Percentiles rank a stretch among this genome's conserved stretches.
Evolutionary conservation across 2,329 filamentous ascomycete species (phyloP).

Genomic region (Dothiorella sarmentorum): DNA sequence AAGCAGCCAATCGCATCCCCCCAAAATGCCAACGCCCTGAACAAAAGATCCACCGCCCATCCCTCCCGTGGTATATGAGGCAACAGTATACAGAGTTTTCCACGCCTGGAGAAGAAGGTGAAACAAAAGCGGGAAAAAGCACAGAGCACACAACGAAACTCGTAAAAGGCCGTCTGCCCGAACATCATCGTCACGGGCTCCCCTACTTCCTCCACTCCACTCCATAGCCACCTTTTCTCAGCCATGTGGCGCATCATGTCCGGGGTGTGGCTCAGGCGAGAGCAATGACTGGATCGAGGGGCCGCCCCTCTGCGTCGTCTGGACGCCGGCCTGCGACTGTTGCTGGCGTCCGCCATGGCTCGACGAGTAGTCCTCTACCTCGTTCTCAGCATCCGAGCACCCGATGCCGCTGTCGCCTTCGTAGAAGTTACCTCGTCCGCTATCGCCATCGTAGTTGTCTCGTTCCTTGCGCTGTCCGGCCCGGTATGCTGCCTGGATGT

Average conservation of each 20-base stretch:
- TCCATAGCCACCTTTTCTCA: neutral
- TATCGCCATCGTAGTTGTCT: conserved; percentile 40
- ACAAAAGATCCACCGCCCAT: neutral
- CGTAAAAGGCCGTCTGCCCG: conserved; percentile 1
- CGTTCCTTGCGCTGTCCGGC: conserved; percentile 64
- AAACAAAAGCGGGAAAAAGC: neutral
- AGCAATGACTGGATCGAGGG: conserved; percentile 42
- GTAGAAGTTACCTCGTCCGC: conserved; percentile 27
- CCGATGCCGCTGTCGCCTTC: conserved; percentile 69
- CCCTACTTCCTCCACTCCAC: neutral
- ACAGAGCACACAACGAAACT: neutral
- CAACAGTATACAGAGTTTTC: conserved; percentile 1
- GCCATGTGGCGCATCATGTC: neutral
- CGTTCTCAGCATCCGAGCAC: conserved; percentile 48
- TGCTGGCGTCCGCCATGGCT: conserved; percentile 42
- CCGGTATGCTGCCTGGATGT: conserved; percentile 67
- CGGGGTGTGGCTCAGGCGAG: conserved; percentile 21
- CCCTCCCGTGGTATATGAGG: conserved; percentile 12
- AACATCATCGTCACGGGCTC: neutral
- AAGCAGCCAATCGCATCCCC: neutral
- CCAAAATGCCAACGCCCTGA: conserved; percentile 1
- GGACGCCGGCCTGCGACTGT: conserved; percentile 48
- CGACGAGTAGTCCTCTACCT: conserved; percentile 29
- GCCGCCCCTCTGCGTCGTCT: conserved; percentile 27
- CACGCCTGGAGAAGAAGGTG: neutral